Evolutionary conservation across 805 yeast genomes (phyloP), one percentile per base, ranked within the genome.

Genomic region (Metschnikowia gelsemii): DNA sequence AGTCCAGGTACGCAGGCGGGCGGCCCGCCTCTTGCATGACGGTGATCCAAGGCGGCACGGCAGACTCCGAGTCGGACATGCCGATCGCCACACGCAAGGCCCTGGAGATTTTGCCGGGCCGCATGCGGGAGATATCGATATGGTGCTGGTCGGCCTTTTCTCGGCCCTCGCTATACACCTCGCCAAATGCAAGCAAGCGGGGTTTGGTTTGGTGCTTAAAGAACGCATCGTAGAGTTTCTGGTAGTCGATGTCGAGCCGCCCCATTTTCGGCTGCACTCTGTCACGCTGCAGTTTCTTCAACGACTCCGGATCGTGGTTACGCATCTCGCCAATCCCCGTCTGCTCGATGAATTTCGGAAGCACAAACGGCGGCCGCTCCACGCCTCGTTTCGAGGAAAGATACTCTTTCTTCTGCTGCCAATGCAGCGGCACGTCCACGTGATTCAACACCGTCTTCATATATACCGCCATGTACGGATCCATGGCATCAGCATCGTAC

Each of bases 271-370:
- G 96, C 59, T 87, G 96, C 0, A 89, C 95, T 38, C 85, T 72
- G 42, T 86, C 91, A 47, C 97, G 73, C 59, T 83, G 83, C 55
- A 76, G 73, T 54, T 86, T 93, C 56, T 84, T 81, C 51, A 88
- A 58, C 1, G 80, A 72, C 11, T 76, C 66, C 14, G 76, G 80
- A 32, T 81, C 81, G 2, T 80, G 78, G 42, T 79, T 78, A 58
- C 97, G 76, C 95, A 91, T 85, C 41, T 86, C 89, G 48, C 80
- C 76, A 20, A 91, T 89, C 2, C 96, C 96, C 0, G 97, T 90
- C 38, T 80, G 87, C 28, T 68, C 72, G 28, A 93, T 87, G 51
- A 78, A 85, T 30, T 78, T 72, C 0, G 98, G 98, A 16, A 91
- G 68, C 55, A 79, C 78, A 57, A 86, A 91, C 0, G 88, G 87